Percentiles rank a stretch among this genome's conserved stretches.
phyloP scores from a whole-genome alignment of 2,329 filamentous ascomycete species.

The Epichloe aotearoae region DNA sequence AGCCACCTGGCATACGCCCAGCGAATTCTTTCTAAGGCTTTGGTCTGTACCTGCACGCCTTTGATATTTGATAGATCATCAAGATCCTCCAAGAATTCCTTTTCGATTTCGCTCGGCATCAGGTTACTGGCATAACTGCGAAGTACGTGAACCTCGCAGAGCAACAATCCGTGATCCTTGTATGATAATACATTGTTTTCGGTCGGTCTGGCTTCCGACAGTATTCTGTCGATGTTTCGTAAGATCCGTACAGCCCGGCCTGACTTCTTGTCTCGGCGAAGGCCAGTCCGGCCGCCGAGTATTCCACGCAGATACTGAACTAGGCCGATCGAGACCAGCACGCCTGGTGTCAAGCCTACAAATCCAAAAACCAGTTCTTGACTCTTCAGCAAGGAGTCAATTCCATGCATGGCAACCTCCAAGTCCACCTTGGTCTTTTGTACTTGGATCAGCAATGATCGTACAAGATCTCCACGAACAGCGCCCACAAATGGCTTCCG shows the following conservation, averaged over 20 bases:
- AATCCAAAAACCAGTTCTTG: constrained; percentile 98
- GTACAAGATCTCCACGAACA: constrained; percentile 72
- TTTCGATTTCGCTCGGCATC: constrained; percentile 61
- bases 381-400: constrained; percentile 86
- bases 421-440: constrained; percentile 99
- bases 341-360: constrained; percentile 80
- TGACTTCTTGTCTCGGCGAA: constrained; percentile 49
- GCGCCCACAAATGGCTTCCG: constrained; percentile 71
- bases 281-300: constrained; percentile 58
- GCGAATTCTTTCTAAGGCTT: constrained; percentile 68
- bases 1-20: constrained; percentile 85
- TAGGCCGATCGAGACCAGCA: constrained; percentile 71
- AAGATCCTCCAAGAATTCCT: constrained; percentile 81
- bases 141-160: constrained; percentile 81
- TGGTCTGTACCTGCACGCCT: constrained; percentile 64
- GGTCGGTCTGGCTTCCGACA: constrained; percentile 54
- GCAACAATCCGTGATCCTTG: constrained; percentile 79
- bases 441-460: constrained; percentile 86
- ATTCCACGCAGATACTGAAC: constrained; percentile 57
- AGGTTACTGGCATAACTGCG: constrained; percentile 46
- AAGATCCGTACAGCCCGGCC: constrained; percentile 64
- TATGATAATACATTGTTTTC: constrained; percentile 69
- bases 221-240: constrained; percentile 75
- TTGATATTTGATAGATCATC: constrained; percentile 74
- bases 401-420: constrained; percentile 89